Evolutionary conservation across 768 basidiomycete species (phyloP), one percentile per base, ranked within the genome.

Genomic region (Pluteus cervinus): DNA sequence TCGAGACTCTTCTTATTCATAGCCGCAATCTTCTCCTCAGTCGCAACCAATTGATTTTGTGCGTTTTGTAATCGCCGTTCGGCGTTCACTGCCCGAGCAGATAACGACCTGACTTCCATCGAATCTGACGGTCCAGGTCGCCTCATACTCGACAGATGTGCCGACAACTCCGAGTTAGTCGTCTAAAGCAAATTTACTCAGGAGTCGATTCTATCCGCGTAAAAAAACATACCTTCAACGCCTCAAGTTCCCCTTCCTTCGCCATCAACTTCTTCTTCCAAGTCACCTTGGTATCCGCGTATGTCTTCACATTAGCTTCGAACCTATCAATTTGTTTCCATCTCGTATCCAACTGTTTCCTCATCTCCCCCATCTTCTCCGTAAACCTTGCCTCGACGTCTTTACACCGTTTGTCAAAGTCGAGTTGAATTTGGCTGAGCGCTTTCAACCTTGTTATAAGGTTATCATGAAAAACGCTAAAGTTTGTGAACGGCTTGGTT

Each of bases 301-400:
- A 80, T 7, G 73, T 71, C 68, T 87, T 93, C 36, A 96, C 73
- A 31, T 86, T 81, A 15, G 70, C 64, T 58, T 98, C 93, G 48
- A 97, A 92, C 50, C 83, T 86, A 63, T 97, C 93, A 39, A 99
- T 75, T 54, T 94, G 87, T 51, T 79, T 81, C 87, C 91, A 92
- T 45, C 89, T 78, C 18, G 69, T 62, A 46, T 97, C 94, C 17
- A 94, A 72, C 52, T 92, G 89, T 50, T 84, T 88, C 53, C 84
- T 76, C 68, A 97, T 78, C 8, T 84, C 80, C 15, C 55, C 69
- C 47, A 94, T 58, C 59, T 79, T 83, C 29, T 93, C 90, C 5
- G 66, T 58, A 47, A 84, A 88, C 16, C 71, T 70, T 4, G 60
- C 60, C 50, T 97, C 94, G 0, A 76, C 73, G 14, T 90, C 87